phyloP scores from a whole-genome alignment of 257 asterid species.

The Marsdenia floribunda region DNA sequence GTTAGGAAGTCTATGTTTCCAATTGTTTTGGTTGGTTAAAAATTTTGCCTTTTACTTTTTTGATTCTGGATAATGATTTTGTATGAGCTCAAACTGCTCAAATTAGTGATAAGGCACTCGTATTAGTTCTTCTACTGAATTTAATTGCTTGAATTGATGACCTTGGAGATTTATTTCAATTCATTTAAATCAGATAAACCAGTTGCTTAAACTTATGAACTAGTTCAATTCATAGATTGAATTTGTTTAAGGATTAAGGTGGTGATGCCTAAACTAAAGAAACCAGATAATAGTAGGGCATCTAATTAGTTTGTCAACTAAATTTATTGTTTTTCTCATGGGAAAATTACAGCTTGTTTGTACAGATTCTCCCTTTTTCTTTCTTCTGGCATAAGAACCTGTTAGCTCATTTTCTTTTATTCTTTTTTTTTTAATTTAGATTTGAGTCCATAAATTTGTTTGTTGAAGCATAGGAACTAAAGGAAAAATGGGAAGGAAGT shows the following conservation, averaged over 20 bases:
- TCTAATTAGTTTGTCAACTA: too few species aligned
- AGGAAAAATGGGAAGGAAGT: too few species aligned
- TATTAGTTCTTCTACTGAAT: not conserved
- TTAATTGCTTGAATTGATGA: not conserved
- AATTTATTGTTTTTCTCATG: too few species aligned
- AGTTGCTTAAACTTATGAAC: not conserved
- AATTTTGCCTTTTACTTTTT: not conserved
- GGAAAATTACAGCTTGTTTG: too few species aligned
- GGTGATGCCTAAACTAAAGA: too few species aligned
- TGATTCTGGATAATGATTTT: not conserved
- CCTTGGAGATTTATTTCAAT: not conserved
- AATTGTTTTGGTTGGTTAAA: not conserved
- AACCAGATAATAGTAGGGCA: too few species aligned
- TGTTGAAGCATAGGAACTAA: too few species aligned
- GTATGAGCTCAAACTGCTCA: not conserved
- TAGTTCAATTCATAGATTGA: not conserved
- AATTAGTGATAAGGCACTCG: not conserved
- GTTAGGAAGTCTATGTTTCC: not conserved
- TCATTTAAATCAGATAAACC: not conserved
- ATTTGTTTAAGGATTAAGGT: not conserved
- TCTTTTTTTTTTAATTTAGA: too few species aligned
- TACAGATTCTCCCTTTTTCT: too few species aligned
- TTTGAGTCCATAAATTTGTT: too few species aligned
- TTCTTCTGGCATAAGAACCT: too few species aligned
- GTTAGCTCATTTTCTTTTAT: too few species aligned